These are phyloP conservation scores for Isabelozyma rhagii DNA, from an alignment of 805 yeast genomes.

Conservation along the genomic window DNA sequence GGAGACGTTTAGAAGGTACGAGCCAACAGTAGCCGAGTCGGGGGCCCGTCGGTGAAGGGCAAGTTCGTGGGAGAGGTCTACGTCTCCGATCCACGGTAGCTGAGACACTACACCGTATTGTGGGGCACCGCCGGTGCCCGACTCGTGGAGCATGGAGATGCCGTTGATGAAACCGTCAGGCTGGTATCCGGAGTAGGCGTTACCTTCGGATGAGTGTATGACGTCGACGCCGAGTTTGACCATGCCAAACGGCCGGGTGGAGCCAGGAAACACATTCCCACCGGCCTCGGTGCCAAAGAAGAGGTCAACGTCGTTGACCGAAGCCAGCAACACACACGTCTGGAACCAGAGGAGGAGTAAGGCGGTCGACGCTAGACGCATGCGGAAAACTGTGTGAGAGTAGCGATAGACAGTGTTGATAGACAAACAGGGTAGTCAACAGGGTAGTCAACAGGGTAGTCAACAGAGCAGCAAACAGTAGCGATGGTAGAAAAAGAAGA, in stretches of 20 bases:
- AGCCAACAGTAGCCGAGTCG: constrained; percentile 22
- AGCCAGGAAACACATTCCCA: constrained; percentile 36
- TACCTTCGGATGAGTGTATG: constrained; percentile 14
- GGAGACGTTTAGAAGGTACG: constrained; percentile 16
- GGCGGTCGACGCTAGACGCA: no score
- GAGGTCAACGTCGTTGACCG: constrained; percentile 16
- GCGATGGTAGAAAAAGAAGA: no score
- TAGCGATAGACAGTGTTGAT: no score
- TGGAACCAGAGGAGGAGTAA: neutral
- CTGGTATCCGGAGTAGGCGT: constrained; percentile 32
- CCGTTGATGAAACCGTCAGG: constrained; percentile 27
- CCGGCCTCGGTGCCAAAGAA: constrained; percentile 32
- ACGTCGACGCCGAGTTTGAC: constrained; percentile 34
- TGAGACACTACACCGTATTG: constrained; percentile 32
- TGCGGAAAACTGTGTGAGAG: no score
- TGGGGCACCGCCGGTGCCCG: constrained; percentile 40
- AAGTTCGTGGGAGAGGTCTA: constrained; percentile 9
- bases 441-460: no score
- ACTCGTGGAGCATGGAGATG: constrained; percentile 35
- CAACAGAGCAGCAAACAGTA: no score
- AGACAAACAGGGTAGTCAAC: no score
- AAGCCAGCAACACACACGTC: neutral
- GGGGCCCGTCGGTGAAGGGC: constrained; percentile 8
- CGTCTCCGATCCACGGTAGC: constrained; percentile 18
- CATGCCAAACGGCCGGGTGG: constrained; percentile 35